Conservation (phyloP, 257 asterid species). For the Gentiana straminea region DNA sequence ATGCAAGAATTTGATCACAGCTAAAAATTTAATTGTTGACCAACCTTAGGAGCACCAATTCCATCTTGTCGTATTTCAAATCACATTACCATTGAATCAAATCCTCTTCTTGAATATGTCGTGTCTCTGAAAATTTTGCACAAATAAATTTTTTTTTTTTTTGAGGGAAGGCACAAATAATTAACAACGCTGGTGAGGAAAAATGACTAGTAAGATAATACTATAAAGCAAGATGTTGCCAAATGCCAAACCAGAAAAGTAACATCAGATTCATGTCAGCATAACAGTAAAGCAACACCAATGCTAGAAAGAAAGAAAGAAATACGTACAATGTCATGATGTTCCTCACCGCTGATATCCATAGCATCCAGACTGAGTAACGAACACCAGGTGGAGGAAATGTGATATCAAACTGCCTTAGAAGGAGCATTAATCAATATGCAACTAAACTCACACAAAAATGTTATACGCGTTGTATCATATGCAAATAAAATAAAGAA, state of each 20-base stretch:
- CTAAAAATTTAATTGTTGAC: conserved; percentile 9
- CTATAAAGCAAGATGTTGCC: conserved; percentile 8
- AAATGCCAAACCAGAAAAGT: conserved; percentile 8
- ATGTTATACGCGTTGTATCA: no score
- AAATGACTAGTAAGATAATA: not conserved
- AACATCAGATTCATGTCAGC: conserved; percentile 6
- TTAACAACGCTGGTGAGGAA: not conserved
- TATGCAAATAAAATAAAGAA: no score
- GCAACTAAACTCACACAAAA: no score
- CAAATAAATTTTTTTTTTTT: no score
- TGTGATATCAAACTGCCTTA: conserved; percentile 78
- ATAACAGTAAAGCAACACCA: conserved; percentile 7
- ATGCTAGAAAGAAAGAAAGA: conserved; percentile 8
- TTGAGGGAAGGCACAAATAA: conserved; percentile 1
- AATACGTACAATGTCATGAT: conserved; percentile 70
- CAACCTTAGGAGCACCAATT: conserved; percentile 92
- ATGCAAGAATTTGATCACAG: not conserved
- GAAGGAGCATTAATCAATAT: conserved; percentile 2
- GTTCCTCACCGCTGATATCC: conserved; percentile 99
- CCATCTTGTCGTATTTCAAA: conserved; percentile 66
- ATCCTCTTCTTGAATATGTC: conserved; percentile 90
- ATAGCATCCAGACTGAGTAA: conserved; percentile 91
- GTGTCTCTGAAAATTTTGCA: conserved; percentile 54
- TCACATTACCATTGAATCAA: conserved; percentile 70
- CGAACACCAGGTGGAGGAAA: conserved; percentile 85